Conservation (phyloP, 345 rosid species). For the Eucalyptus polyanthemos region DNA sequence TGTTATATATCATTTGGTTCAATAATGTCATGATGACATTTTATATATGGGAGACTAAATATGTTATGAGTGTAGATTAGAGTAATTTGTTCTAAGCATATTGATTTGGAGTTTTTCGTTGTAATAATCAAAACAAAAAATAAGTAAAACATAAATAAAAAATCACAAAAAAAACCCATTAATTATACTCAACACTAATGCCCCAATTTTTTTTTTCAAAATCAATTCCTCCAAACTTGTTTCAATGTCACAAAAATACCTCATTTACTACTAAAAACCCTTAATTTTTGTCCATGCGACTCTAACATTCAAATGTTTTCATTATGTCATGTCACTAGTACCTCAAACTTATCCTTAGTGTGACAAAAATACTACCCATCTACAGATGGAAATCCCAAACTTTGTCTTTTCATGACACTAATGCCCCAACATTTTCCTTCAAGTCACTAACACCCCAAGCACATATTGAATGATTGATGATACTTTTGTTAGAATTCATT, state of each 20-base stretch:
- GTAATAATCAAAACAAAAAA: accelerated
- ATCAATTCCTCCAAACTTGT: background rate
- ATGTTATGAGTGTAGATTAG: accelerated
- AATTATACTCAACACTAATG: background rate
- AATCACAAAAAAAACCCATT: background rate
- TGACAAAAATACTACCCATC: accelerated
- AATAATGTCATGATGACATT: accelerated
- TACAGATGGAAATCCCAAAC: accelerated
- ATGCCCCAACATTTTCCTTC: background rate
- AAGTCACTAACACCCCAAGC: background rate
- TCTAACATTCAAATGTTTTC: background rate
- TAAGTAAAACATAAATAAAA: background rate
- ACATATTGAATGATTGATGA: accelerated
- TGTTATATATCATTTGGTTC: accelerated
- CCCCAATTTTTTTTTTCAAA: accelerated
- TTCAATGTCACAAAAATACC: background rate
- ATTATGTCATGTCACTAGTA: accelerated
- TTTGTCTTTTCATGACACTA: no score
- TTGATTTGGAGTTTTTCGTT: accelerated
- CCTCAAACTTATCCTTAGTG: accelerated
- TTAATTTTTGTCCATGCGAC: accelerated
- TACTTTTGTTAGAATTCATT: no score
- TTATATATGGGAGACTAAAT: accelerated
- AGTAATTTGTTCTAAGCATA: accelerated
- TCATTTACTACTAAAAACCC: accelerated